Evolutionary conservation across 78 protist genomes (phyloP), one percentile per base, ranked within the genome.

Genomic region (Dictyostelium brefeldianum): DNA sequence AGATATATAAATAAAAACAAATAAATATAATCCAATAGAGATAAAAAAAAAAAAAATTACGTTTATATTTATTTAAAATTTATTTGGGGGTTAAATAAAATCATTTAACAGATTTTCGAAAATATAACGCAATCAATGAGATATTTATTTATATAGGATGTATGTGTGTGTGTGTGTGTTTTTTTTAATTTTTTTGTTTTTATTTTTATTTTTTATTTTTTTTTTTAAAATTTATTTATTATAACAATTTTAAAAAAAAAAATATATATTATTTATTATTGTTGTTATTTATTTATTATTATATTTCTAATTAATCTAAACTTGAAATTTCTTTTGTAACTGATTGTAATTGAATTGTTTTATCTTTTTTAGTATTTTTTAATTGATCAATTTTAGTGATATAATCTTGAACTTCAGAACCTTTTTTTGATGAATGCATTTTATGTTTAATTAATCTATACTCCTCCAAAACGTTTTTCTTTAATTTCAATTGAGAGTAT

Each of bases 401-500:
- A 31, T 31, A 67, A 15, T 67, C 47, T 31, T 67, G 41, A 25
- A 31, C 75, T 31, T 67, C 75, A 5, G 22, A 36, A 31, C 50
- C 50, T 36, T 80, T 80, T 46, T 31, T 80, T 5, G 18, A 17
- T 41, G 47, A 18, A 62, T 80, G 67, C 48, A 46, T 17, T 56
- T 80, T 56, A 46, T 57, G 75, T 80, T 46, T 56, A 31, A 22
- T 12, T 22, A 17, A 22, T 43, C 47, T 43, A 15, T 62, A 80
- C 46, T 80, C 87, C 18, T 56, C 73, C 10, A 80, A n/a, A 2
- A n/a, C 7, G 9, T 43, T 62, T 31, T 62, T 80, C 64, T 62
- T 80, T 25, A 31, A 9, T 20, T 56, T 27, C 25, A 80, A 62
- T 46, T 80, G 54, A 14, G 25, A 3, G n/a, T 22, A 87, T 41